Base-by-base conservation (phyloP, 192 early-diverging fungal species). In the Coemansia sp. region DNA sequence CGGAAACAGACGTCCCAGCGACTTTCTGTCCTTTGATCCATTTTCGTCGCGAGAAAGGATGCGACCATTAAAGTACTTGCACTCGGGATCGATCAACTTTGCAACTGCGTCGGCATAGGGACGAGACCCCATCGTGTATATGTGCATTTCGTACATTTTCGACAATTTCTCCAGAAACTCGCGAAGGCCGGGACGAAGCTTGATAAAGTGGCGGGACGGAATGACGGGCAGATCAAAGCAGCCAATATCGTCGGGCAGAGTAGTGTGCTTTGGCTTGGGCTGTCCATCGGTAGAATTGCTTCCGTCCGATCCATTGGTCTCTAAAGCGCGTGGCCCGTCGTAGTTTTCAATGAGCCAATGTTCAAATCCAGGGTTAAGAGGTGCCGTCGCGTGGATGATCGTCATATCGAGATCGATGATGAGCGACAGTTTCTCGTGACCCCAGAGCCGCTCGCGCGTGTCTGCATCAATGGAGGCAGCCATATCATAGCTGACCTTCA, bases 381-480 rank as follows among this genome's bases (percentile, higher is more conserved):
- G 71, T 30, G 73, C 76, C n/a, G 67, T 68, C 7, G 97, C 94
- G 58, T 99, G 97, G 48, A 99, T 91, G 20, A 99, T 85, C 2
- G 97, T 99, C 77, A 96, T 95, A 75, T 99, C 97, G 51, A 99
- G 84, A 85, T 99, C 97, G 20, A 99, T 86, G 57, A 99, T 90
- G 25, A 99, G 77, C 4, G 92, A 93, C 42, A 99, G 85, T 68
- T 90, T 93, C 55, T 84, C 74, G 30, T 82, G 84, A 3, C 75
- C 66, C 59, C 89, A 63, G 51, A 99, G 77, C 64, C 90, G 82
- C 23, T 66, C 37, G 28, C 66, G 61, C 42, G 64, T 67, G 29
- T 75, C 61, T 1, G 58, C 61, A 29, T 65, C 69, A 23, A 71
- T 57, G 26, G 59, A 43, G 30, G 67, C 59, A 12, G 60, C 70